phyloP scores from a whole-genome alignment of 768 basidiomycete genomes.

The Lactifluus piperatus region DNA sequence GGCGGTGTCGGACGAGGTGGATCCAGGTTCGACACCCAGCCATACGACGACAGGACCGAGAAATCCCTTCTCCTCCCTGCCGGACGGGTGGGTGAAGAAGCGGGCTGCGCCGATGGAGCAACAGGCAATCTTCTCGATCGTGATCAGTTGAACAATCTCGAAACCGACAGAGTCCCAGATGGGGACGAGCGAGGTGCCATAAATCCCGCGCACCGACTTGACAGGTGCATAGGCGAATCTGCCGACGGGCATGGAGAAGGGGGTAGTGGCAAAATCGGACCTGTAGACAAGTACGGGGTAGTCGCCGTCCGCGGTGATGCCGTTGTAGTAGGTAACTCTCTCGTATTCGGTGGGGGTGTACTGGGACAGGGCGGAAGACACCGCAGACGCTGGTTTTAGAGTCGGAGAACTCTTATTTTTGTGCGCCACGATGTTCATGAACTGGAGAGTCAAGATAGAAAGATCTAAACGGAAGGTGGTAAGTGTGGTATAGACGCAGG shows the following conservation, averaged over 20 bases:
- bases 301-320: background rate
- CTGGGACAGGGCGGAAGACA: no score
- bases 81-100: background rate
- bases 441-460: background rate
- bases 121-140: background rate
- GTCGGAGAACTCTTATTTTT: no score
- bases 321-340: no score
- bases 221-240: background rate
- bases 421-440: no score
- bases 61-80: background rate
- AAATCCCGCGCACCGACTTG: conserved; percentile 9
- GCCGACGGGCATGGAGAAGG: conserved; percentile 3
- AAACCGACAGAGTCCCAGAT: conserved; percentile 13
- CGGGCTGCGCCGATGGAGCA: conserved; percentile 5
- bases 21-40: background rate
- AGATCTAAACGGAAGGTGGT: background rate
- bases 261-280: background rate
- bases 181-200: background rate
- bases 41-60: conserved; percentile 14
- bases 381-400: no score
- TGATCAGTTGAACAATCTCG: conserved; percentile 2
- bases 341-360: no score
- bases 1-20: conserved; percentile 10
- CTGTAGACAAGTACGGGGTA: conserved; percentile 6
- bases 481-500: background rate